Evolutionary conservation across 306 rosid species (phyloP), one percentile per base, ranked within the genome.

Genomic region (Glycine tomentella): DNA sequence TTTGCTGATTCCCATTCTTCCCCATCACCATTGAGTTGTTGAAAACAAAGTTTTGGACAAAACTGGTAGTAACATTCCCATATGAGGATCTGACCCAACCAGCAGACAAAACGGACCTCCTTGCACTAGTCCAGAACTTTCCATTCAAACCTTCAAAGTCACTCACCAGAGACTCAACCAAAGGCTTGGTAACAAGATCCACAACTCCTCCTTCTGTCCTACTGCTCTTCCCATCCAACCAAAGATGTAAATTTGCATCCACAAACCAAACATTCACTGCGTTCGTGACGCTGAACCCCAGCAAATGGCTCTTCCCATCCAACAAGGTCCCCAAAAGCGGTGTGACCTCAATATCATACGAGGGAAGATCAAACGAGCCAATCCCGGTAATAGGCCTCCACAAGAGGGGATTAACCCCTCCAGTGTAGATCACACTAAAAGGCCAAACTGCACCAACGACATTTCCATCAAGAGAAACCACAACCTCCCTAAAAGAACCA

Each of bases 321-420:
- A 93, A 80, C 13, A 93, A 42, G 20, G 80, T 67, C 57, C 97
- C 98, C 59, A 93, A 75, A 78, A 89, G 87, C 0, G 98, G 99
- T 0, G 98, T 95, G n/a, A 95, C 69, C 79, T 95, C 98, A 8
- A 95, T 90, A 69, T 95, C 94, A 80, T 95, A 93, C 0, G 98
- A 85, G 13, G 99, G 99, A 62, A 95, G 98, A 80, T 95, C 74
- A 5, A 86, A 95, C 15, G 99, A 93, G 0, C 99, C 98, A 14
- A 93, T 89, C 1, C 87, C 99, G 34, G 97, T 86, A 78, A 95
- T 89, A 4, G 99, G 99, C 83, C 97, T 87, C 99, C 99, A 95
- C 58, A 95, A 82, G 13, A 95, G 93, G 4, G 99, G 99, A 81
- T 91, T 89, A 36, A 91, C 65, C 75, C 99, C 97, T 55, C 99